These are phyloP conservation scores for Penicillium sp. DNA, from an alignment of 2,329 filamentous ascomycete genomes.

Conservation along the genomic window DNA sequence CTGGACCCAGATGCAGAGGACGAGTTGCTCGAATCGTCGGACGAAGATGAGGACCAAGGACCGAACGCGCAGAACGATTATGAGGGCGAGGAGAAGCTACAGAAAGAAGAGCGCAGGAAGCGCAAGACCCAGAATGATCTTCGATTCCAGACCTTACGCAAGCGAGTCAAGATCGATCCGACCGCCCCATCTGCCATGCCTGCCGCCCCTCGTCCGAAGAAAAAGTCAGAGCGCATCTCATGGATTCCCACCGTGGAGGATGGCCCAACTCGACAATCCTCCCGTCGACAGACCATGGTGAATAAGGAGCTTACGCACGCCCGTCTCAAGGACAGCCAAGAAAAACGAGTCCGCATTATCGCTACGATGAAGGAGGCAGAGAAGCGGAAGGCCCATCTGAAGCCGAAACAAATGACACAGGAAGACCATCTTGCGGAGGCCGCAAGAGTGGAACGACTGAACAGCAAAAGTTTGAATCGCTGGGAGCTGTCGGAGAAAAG, in stretches of 20 bases:
- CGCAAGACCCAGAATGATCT: slow-evolving; percentile 75
- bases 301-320: slow-evolving; percentile 59
- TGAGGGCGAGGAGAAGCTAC: slow-evolving; percentile 82
- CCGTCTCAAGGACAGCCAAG: slow-evolving; percentile 48
- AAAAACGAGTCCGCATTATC: slow-evolving; percentile 46
- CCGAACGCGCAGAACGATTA: slow-evolving; percentile 58
- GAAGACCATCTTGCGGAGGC: slow-evolving; percentile 79
- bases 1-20: slow-evolving; percentile 53
- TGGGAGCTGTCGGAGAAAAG: slow-evolving; percentile 94
- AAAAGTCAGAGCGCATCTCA: slow-evolving; percentile 67
- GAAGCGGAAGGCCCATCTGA: slow-evolving; percentile 63
- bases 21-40: slow-evolving; percentile 83
- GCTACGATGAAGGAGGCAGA: slow-evolving; percentile 60
- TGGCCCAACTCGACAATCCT: slow-evolving; percentile 59
- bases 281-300: slow-evolving; percentile 59
- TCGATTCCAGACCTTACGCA: slow-evolving; percentile 54
- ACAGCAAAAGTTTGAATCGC: slow-evolving; percentile 82
- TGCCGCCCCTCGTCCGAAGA: slow-evolving; percentile 52
- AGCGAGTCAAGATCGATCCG: slow-evolving; percentile 70
- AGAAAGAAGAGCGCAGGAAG: slow-evolving; percentile 74
- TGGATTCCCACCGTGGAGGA: slow-evolving; percentile 64
- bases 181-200: slow-evolving; percentile 41
- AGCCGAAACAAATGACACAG: slow-evolving; percentile 81
- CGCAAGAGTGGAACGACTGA: slow-evolving; percentile 75
- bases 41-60: slow-evolving; percentile 74